These are phyloP conservation scores for Medicago ruthenica DNA, from an alignment of 306 rosid species.

Conservation along the genomic window DNA sequence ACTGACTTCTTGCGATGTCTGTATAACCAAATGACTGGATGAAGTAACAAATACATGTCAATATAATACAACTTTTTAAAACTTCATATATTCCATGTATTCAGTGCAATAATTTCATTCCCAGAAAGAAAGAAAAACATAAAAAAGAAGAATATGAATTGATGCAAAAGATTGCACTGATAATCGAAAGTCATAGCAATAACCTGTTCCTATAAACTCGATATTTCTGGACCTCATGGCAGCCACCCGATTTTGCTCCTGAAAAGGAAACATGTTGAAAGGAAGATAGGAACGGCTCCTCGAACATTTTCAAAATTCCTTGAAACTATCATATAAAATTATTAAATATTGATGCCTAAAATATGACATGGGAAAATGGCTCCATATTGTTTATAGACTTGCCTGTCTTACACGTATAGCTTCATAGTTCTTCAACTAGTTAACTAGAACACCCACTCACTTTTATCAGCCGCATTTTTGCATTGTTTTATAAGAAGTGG, in stretches of 20 bases:
- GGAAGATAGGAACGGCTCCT: conserved; percentile 17
- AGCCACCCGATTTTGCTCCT: conserved; percentile 90
- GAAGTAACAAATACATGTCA: conserved; percentile 48
- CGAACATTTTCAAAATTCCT: conserved; percentile 20
- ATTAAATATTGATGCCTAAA: background rate
- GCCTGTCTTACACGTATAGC: conserved; percentile 21
- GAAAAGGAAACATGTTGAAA: conserved; percentile 39
- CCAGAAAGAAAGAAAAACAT: background rate
- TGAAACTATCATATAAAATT: background rate
- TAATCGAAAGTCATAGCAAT: conserved; percentile 19
- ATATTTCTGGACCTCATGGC: conserved; percentile 83
- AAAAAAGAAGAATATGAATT: conserved; percentile 18
- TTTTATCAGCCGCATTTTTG: background rate
- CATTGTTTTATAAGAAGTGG: conserved; percentile 6
- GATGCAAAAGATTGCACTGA: conserved; percentile 13
- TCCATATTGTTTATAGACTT: background rate
- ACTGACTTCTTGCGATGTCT: conserved; percentile 87
- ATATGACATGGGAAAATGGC: conserved; percentile 12
- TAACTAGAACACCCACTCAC: background rate
- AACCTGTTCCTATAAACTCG: conserved; percentile 82
- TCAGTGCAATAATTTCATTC: background rate
- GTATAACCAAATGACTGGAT: conserved; percentile 85
- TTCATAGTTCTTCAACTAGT: conserved; percentile 29
- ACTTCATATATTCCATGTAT: conserved; percentile 9
- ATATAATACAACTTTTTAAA: conserved; percentile 1